phyloP scores from a whole-genome alignment of 768 basidiomycete species.

The Psilocybe subaeruginosa region DNA sequence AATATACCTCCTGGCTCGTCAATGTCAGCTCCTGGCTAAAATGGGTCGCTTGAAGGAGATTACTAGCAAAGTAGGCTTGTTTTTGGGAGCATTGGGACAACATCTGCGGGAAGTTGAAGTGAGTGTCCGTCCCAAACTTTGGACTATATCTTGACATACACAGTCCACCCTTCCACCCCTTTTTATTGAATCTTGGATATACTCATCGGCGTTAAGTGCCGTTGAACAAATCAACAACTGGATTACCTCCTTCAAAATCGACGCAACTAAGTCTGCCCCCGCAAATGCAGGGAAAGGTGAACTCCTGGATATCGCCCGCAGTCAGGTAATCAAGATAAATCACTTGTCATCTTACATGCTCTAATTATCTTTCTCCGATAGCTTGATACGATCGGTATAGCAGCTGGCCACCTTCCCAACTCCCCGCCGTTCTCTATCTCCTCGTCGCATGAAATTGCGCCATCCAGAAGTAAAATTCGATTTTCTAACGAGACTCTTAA shows the following conservation, averaged over 20 bases:
- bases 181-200: slow-evolving; percentile 94
- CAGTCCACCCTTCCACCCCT: slow-evolving; percentile 53
- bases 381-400: slow-evolving; percentile 87
- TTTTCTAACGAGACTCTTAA: slow-evolving; percentile 69
- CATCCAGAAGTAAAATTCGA: slow-evolving; percentile 22
- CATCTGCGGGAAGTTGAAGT: slow-evolving; percentile 80
- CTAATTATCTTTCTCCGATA: slow-evolving; percentile 30
- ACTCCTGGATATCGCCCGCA: slow-evolving; percentile 83
- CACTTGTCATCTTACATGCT: not conserved
- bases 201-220: slow-evolving; percentile 84
- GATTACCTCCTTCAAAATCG: slow-evolving; percentile 52
- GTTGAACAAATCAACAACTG: slow-evolving; percentile 81
- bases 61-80: slow-evolving; percentile 68
- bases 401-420: slow-evolving; percentile 69
- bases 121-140: slow-evolving; percentile 36
- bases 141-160: slow-evolving; percentile 5
- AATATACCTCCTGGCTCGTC: slow-evolving; percentile 85
- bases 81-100: slow-evolving; percentile 77
- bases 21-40: slow-evolving; percentile 76
- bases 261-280: slow-evolving; percentile 46
- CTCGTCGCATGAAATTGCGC: slow-evolving; percentile 25
- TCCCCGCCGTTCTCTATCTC: slow-evolving; percentile 73
- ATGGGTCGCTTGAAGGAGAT: slow-evolving; percentile 72
- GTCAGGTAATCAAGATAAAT: slow-evolving; percentile 59
- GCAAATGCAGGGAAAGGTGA: slow-evolving; percentile 87